phyloP scores from a whole-genome alignment of 2,329 filamentous ascomycete species.

The Tolypocladium inflatum region DNA sequence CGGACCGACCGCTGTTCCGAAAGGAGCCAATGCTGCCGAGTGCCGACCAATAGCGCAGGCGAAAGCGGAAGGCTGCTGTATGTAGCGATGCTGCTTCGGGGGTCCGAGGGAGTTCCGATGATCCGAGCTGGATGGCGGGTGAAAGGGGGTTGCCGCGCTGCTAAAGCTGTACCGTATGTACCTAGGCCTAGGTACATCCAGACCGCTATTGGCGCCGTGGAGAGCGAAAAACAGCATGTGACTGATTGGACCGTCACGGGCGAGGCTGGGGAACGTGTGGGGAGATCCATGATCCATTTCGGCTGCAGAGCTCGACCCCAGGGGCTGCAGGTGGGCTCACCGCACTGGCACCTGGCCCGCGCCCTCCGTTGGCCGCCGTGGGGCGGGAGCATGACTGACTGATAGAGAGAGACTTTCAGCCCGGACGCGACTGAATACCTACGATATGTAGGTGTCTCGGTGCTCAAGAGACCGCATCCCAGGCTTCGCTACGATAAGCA shows the following conservation, averaged over 20 bases:
- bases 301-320: background rate
- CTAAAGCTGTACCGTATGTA: background rate
- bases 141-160: background rate
- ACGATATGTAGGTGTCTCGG: no score
- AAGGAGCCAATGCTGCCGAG: background rate
- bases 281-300: background rate
- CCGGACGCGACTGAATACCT: no score
- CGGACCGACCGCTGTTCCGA: background rate
- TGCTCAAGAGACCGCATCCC: no score
- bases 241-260: constrained; percentile 1
- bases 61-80: no score
- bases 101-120: background rate
- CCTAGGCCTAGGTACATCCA: background rate
- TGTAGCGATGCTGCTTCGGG: background rate
- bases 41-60: background rate
- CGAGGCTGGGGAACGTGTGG: background rate
- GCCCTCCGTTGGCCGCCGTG: no score
- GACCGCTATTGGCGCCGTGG: background rate
- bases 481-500: no score
- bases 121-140: background rate
- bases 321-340: background rate
- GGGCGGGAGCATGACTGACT: no score
- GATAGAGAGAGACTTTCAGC: no score
- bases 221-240: background rate
- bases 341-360: background rate